Evolutionary conservation across 164 flowering plant genomes (phyloP), one percentile per base, ranked within the genome.

Genomic region (Chimonanthus salicifolius): DNA sequence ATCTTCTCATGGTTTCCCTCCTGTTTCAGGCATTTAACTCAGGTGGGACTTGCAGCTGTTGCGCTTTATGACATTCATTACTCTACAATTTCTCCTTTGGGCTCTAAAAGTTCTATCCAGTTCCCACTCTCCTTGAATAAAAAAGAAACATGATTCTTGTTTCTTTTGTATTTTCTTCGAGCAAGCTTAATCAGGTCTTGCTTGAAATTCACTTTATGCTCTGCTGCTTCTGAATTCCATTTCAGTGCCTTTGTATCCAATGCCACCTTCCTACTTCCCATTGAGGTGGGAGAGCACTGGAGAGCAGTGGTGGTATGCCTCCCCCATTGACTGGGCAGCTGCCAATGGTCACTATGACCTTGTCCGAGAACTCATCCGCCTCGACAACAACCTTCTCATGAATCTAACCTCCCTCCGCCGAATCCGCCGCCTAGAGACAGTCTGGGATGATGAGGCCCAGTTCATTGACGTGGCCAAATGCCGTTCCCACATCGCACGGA

Each of bases 231-330:
- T 45, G 66, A 47, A 15, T n/a, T 68, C 9, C 47, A 20, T 16
- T 47, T 71, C 47, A 51, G 9, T n/a, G 20, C 33, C 33, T 33
- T 33, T 33, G 33, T 33, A 13, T 16, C 63, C 13, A 60, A 68
- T 88, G 89, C 83, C 89, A 8, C 85, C 89, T 20, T 74, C 84
- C 51, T 79, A 84, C 79, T 86, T 94, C 75, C 98, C 98, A n/a
- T 87, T 94, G 8, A 83, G 97, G 58, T 94, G 98, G 98, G 98
- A 94, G 78, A 90, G 91, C 85, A 94, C 94, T 0, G 93, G 98
- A 43, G 92, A 94, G 72, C 98, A 94, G 71, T 94, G 98, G 98
- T 94, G 98, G 98, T 92, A 86, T 71, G 98, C 96, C 8, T 83
- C 95, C 3, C 98, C 98, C 0, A 87, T 94, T 5, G 97, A 94